A percentile compares a stretch with the other conserved stretches of the same genome.
Conservation (phyloP, 225 moss, liverwort and hornwort species). For the Polytrichum formosum region DNA sequence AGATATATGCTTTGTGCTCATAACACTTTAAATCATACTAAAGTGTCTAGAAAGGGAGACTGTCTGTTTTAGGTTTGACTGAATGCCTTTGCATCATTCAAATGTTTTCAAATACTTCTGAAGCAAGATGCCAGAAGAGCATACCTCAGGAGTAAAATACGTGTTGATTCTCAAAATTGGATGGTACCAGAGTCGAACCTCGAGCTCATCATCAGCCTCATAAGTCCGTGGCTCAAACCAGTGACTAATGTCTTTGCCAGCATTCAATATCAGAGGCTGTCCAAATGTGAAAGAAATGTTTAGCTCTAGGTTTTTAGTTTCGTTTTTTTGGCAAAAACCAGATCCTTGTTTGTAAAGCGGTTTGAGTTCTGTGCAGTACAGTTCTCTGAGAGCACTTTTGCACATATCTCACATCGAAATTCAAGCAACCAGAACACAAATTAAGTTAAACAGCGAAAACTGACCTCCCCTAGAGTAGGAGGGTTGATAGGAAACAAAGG, state of each 20-base stretch:
- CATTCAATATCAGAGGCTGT: conserved; percentile 48
- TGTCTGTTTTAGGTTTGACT: too few species aligned
- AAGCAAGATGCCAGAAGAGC: not conserved
- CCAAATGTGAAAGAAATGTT: not conserved
- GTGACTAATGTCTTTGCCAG: conserved; percentile 57
- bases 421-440: not conserved
- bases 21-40: too few species aligned
- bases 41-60: too few species aligned
- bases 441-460: too few species aligned
- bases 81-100: too few species aligned
- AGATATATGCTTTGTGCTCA: too few species aligned
- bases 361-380: not conserved
- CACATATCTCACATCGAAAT: not conserved
- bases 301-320: not conserved
- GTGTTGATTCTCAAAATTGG: conserved; percentile 36
- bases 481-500: conserved; percentile 34
- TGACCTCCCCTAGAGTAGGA: conserved; percentile 46
- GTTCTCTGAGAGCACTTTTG: not conserved
- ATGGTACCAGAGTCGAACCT: conserved; percentile 44
- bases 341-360: not conserved
- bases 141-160: conserved; percentile 51
- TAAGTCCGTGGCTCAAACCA: conserved; percentile 63
- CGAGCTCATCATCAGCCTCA: conserved; percentile 15
- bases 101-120: too few species aligned
- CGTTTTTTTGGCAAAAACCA: not conserved